Evolutionary conservation across 768 basidiomycete genomes (phyloP).

Genomic region (Amanita molliuscula): DNA sequence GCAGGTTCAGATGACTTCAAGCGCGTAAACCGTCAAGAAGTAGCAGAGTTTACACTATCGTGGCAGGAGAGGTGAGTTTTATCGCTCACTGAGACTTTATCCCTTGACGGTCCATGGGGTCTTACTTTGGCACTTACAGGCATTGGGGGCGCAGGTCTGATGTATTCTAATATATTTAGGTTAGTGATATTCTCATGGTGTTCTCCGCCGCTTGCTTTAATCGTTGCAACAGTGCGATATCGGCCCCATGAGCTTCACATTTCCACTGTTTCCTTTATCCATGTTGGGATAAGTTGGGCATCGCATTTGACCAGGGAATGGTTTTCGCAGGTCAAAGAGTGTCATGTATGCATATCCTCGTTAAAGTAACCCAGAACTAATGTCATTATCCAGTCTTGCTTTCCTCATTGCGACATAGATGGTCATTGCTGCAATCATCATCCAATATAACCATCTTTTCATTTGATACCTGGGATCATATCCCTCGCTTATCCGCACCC

Average conservation of each 20-base stretch:
- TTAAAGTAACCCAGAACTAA: background rate
- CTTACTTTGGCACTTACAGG: constrained; percentile 11
- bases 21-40: background rate
- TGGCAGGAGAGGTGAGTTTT: background rate
- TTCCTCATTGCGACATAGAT: constrained; percentile 9
- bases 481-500: too few species aligned
- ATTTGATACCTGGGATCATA: too few species aligned
- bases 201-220: background rate
- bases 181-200: background rate
- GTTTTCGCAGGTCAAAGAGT: constrained; percentile 14
- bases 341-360: constrained; percentile 4
- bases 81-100: background rate
- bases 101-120: background rate
- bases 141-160: constrained; percentile 16
- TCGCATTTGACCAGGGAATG: constrained; percentile 9
- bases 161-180: constrained; percentile 17
- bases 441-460: constrained; percentile 13
- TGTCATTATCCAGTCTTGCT: constrained; percentile 2
- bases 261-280: constrained; percentile 17
- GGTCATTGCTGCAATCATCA: constrained; percentile 12
- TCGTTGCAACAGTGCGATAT: constrained; percentile 10
- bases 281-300: constrained; percentile 13
- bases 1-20: background rate
- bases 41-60: constrained; percentile 4
- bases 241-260: constrained; percentile 16